Base-by-base conservation (phyloP, 768 basidiomycete species). In the Arthromyces matolae region DNA sequence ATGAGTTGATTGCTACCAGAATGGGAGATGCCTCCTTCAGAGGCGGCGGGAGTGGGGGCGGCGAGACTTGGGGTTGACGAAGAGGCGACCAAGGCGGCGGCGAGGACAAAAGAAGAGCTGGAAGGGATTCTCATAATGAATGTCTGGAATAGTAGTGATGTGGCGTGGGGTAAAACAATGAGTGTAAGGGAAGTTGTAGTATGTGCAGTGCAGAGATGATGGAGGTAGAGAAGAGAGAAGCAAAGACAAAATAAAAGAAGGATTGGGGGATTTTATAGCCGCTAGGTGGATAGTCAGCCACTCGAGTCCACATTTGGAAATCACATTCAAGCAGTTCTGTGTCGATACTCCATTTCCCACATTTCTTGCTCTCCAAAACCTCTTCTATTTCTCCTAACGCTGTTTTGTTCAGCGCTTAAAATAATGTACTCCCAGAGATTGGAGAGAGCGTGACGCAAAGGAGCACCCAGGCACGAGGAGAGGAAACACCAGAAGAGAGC, bases 401-500 rank as follows among this genome's bases (percentile, higher is more conserved):
- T 46, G 28, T 54, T 50, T 28, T 55, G 57, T 42, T 64, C 66
- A 31, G 76, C 68, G 45, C 73, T 73, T 42, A 77, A 62, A 19
- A 72, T 55, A 24, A 65, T 50, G 49, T 70, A 69, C 36, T 76
- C 68, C 78, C 78, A 81, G 19, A 83, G 55, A 35, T 71, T 71
- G 25, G 69, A 66, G 19, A 80, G 51, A n/a, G 67, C 61, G 23
- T 64, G 65, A 38, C 72, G 65, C 31, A 82, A 63, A 4, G 79
- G 66, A 2, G 68, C 66, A 23, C 84, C 84, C 49, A 86, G 61
- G 66, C 84, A 84, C 6, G 83, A 85, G 27, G 83, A 83, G 41
- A 86, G 63, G 50, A 84, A 63, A 58, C 84, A 87, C 81, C 84
- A 84, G 33, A 74, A 72, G 6, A 85, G 57, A 23, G 76, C 68